phyloP scores from a whole-genome alignment of 345 rosid genomes.

The Kernera saxatilis region DNA sequence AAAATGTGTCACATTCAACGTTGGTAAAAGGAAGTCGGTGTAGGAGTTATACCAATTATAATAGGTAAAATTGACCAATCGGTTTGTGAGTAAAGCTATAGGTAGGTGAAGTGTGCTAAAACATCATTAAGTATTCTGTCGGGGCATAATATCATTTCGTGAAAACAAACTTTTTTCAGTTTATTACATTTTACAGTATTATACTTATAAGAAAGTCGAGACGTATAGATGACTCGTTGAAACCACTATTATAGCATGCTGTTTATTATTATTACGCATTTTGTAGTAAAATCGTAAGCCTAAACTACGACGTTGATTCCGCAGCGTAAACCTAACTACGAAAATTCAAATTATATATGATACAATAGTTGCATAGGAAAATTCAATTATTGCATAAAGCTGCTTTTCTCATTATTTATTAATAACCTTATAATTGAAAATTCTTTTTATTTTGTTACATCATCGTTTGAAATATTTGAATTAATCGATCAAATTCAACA shows the following conservation, averaged over 20 bases:
- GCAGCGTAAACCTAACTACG: slow-evolving; percentile 11
- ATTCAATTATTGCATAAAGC: not conserved
- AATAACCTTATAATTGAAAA: not conserved
- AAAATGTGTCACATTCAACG: not conserved
- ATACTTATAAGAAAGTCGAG: slow-evolving; percentile 2
- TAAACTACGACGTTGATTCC: slow-evolving; percentile 24
- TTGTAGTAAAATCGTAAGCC: not conserved
- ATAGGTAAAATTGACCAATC: slow-evolving; percentile 20
- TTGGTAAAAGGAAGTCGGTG: not conserved
- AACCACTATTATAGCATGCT: slow-evolving; percentile 15
- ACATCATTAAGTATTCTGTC: slow-evolving; percentile 33
- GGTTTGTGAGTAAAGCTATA: slow-evolving; percentile 7
- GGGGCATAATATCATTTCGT: not conserved
- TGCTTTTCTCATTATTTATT: slow-evolving; percentile 8
- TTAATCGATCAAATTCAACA: too few species aligned
- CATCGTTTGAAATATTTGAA: too few species aligned
- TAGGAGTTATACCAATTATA: slow-evolving; percentile 1
- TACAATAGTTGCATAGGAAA: not conserved
- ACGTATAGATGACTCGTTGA: slow-evolving; percentile 20
- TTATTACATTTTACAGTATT: not conserved
- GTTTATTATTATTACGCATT: not conserved
- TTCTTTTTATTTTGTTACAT: too few species aligned
- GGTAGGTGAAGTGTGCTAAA: slow-evolving; percentile 30
- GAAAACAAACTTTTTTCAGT: not conserved
- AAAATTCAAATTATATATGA: not conserved